A percentile compares a stretch with the other conserved stretches of the same genome.
Conservation (phyloP, 768 basidiomycete species). For the Mrakia gelida region DNA sequence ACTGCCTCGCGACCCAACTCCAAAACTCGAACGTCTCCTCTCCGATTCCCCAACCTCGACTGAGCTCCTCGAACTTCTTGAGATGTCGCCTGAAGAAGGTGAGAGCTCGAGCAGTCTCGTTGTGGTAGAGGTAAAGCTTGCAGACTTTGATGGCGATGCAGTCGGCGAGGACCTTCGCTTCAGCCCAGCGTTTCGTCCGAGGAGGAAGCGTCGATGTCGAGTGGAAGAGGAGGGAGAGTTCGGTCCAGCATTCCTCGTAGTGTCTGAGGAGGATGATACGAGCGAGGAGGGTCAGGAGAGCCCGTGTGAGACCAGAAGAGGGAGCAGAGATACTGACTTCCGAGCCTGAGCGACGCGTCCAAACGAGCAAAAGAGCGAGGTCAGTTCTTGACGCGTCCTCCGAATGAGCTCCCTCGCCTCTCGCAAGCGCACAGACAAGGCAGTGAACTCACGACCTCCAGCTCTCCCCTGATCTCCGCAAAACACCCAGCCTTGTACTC, state of each 20-base stretch:
- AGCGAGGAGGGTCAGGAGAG: background rate
- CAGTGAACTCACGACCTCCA: constrained; percentile 70
- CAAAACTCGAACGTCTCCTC: constrained; percentile 96
- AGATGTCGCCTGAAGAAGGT: constrained; percentile 81
- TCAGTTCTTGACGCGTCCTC: background rate
- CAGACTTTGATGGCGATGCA: constrained; percentile 86
- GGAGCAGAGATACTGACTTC: background rate
- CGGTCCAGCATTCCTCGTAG: constrained; percentile 83
- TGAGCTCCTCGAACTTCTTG: constrained; percentile 74
- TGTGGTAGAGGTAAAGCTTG: constrained; percentile 86
- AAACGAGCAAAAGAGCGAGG: background rate
- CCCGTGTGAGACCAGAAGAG: background rate
- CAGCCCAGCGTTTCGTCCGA: constrained; percentile 95
- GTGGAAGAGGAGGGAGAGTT: constrained; percentile 78
- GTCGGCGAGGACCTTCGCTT: constrained; percentile 94
- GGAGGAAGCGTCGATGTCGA: constrained; percentile 81
- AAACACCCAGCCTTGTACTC: constrained; percentile 98
- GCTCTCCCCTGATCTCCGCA: constrained; percentile 88
- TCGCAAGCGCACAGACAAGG: no score
- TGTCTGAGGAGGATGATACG: constrained; percentile 54
- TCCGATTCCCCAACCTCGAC: constrained; percentile 89
- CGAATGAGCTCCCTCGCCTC: no score
- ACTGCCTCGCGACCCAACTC: constrained; percentile 95
- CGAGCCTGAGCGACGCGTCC: background rate
- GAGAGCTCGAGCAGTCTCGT: constrained; percentile 73